A percentile compares a stretch with the other conserved stretches of the same genome.
Evolutionary conservation across 1,284 basidiomycete genomes (phyloP).

Genomic region (Cronartium quercuum): DNA sequence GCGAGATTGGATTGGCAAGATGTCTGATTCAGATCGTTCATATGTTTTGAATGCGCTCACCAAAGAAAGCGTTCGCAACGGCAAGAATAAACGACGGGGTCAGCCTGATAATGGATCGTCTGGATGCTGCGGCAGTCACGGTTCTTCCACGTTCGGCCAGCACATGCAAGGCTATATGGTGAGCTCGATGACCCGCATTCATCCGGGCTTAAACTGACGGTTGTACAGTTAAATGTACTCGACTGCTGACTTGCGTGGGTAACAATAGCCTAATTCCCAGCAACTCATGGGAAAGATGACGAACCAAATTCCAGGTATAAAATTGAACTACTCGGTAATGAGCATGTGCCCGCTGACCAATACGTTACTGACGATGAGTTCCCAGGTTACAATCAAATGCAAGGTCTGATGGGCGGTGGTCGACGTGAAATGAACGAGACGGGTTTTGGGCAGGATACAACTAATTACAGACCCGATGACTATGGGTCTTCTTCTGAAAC

Average conservation of each 20-base stretch:
- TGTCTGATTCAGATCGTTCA: constrained; percentile 24
- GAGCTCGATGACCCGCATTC: background rate
- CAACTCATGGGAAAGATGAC: constrained; percentile 35
- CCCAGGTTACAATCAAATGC: constrained; percentile 32
- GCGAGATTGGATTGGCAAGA: constrained; percentile 40
- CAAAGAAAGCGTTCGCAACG: constrained; percentile 45
- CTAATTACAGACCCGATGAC: background rate
- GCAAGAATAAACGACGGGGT: constrained; percentile 47
- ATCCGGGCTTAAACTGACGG: background rate
- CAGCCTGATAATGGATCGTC: constrained; percentile 40
- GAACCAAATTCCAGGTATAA: constrained; percentile 27
- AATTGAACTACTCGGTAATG: background rate
- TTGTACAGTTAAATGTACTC: background rate
- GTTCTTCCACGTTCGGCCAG: constrained; percentile 36
- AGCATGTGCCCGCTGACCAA: no score
- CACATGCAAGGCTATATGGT: constrained; percentile 37
- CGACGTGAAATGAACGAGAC: constrained; percentile 28
- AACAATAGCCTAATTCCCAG: constrained; percentile 28
- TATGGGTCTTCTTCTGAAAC: background rate
- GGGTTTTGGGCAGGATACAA: background rate
- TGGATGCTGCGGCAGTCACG: constrained; percentile 35
- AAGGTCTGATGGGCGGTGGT: constrained; percentile 17
- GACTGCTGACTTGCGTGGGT: background rate
- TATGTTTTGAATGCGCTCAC: constrained; percentile 46
- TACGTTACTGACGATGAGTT: no score